phyloP scores from a whole-genome alignment of 1,284 basidiomycete species.

The Trichosporon sp. region DNA sequence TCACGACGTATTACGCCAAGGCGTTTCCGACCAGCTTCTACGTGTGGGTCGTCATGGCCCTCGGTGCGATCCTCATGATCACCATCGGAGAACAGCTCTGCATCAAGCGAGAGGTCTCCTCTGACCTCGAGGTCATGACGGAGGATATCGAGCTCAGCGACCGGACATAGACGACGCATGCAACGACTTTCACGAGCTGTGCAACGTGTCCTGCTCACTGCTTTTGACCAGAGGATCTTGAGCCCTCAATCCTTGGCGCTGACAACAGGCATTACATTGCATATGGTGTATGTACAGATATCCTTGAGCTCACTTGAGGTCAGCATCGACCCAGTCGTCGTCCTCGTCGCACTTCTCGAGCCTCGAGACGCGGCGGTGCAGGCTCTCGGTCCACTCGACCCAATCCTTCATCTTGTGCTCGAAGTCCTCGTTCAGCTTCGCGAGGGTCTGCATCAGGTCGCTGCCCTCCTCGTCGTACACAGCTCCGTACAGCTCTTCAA shows the following conservation, averaged over 20 bases:
- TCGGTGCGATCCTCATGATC: slow-evolving; percentile 69
- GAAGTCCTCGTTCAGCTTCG: neutral
- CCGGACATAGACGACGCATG: slow-evolving; percentile 5
- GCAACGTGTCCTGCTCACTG: neutral
- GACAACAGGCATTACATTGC: neutral
- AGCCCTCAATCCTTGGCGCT: too few species aligned
- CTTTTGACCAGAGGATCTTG: too few species aligned
- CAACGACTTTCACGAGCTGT: neutral
- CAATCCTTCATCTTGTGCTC: neutral
- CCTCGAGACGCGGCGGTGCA: neutral
- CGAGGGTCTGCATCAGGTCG: neutral
- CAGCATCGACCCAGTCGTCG: neutral
- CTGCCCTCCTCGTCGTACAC: neutral
- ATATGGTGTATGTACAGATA: neutral
- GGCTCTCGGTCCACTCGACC: neutral
- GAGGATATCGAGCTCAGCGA: slow-evolving; percentile 36
- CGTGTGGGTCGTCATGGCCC: slow-evolving; percentile 75
- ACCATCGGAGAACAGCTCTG: slow-evolving; percentile 84
- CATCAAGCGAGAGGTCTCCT: slow-evolving; percentile 84
- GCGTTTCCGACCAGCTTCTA: slow-evolving; percentile 82
- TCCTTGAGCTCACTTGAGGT: neutral
- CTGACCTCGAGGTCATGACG: slow-evolving; percentile 61
- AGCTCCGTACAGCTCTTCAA: neutral
- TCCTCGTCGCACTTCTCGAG: neutral
- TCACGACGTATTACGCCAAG: slow-evolving; percentile 86